Percentiles rank a stretch among this genome's conserved stretches.
phyloP scores from a whole-genome alignment of 495 filamentous ascomycete genomes.

The Pyrenula aspistea region DNA sequence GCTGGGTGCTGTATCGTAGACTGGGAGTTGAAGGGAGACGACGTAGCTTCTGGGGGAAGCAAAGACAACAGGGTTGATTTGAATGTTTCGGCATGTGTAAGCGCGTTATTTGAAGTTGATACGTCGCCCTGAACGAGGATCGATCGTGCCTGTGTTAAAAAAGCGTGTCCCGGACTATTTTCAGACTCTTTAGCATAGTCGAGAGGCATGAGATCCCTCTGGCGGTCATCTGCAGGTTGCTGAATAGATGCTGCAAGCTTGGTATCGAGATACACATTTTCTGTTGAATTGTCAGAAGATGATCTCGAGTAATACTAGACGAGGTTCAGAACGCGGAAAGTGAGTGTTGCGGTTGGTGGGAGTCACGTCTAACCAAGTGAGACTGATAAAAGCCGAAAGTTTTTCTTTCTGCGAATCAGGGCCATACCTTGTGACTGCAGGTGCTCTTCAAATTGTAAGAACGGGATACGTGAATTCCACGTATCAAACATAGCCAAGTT shows the following conservation, averaged over 20 bases:
- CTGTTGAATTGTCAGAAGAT: neutral
- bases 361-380: neutral
- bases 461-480: neutral
- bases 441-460: neutral
- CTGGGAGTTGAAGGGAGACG: neutral
- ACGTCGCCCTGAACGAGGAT: neutral
- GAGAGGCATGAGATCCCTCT: neutral
- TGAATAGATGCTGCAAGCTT: neutral
- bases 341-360: neutral
- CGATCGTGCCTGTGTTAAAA: neutral
- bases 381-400: neutral
- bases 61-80: neutral
- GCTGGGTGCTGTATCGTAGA: neutral
- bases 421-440: neutral
- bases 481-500: neutral
- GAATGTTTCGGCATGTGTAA: neutral
- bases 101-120: neutral
- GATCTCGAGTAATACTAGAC: neutral
- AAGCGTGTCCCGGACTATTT: neutral
- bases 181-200: neutral
- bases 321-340: neutral
- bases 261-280: neutral
- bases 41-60: neutral
- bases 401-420: neutral
- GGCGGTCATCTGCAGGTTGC: neutral